A percentile compares a stretch with the other conserved stretches of the same genome.
Evolutionary conservation across 345 rosid species (phyloP).

Genomic region (Brassica rapa): DNA sequence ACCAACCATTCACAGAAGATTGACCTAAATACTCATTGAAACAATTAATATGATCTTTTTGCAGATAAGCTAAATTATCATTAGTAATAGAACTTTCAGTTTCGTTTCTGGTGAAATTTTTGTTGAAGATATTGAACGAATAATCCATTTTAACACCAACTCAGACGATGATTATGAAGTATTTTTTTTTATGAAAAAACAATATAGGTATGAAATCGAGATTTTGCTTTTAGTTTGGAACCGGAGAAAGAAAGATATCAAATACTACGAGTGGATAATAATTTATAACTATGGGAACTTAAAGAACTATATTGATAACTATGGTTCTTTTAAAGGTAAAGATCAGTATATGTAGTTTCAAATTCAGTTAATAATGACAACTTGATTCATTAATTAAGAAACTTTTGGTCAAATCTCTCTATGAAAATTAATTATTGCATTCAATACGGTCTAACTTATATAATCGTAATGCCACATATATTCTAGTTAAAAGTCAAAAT

Average conservation of each 20-base stretch:
- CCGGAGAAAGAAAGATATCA: neutral
- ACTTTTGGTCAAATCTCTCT: neutral
- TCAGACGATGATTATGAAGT: neutral
- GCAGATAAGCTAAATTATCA: neutral
- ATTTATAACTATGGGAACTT: neutral
- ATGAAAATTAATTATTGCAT: neutral
- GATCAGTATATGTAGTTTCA: neutral
- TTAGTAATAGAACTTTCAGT: neutral
- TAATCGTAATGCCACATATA: neutral
- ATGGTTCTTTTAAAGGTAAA: neutral
- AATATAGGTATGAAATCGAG: neutral
- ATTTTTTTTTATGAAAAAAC: neutral
- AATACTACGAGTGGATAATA: neutral
- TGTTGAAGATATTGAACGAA: neutral
- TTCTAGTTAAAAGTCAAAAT: neutral
- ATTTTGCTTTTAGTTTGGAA: neutral
- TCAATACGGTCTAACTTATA: neutral
- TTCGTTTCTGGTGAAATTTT: neutral
- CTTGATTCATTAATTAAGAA: neutral
- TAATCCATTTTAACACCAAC: neutral
- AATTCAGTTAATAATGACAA: neutral
- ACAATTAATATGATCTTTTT: neutral
- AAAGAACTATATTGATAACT: neutral
- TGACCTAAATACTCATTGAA: neutral
- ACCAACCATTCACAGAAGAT: neutral